Conservation (phyloP, 1,284 basidiomycete genomes). For the Athelia psychrophila region DNA sequence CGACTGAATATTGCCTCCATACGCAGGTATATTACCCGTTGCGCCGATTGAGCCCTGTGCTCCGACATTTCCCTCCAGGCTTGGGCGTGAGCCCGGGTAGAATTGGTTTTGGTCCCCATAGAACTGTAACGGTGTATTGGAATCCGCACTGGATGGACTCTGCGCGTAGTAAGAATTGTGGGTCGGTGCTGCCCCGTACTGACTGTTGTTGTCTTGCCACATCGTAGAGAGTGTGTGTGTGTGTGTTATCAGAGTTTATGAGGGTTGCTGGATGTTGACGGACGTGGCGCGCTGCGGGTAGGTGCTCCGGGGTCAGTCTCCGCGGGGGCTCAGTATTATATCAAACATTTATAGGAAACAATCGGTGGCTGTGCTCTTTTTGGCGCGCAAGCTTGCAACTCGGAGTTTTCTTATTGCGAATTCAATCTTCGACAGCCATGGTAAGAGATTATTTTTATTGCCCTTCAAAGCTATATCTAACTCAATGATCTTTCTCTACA, state of each 20-base stretch:
- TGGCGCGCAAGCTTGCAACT: background rate
- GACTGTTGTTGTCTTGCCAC: conserved; percentile 64
- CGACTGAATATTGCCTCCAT: conserved; percentile 70
- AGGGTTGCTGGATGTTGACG: background rate
- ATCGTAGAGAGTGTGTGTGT: too few species aligned
- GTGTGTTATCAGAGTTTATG: too few species aligned
- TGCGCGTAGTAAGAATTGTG: conserved; percentile 57
- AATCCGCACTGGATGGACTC: conserved; percentile 32
- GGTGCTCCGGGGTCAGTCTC: too few species aligned
- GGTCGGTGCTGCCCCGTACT: conserved; percentile 56
- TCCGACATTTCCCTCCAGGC: conserved; percentile 67
- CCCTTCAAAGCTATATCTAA: conserved; percentile 9
- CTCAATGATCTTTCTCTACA: conserved; percentile 29
- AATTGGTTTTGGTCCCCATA: conserved; percentile 62
- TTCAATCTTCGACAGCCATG: conserved; percentile 40
- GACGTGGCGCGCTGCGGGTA: background rate
- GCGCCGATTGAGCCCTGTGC: conserved; percentile 53
- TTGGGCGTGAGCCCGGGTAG: conserved; percentile 68
- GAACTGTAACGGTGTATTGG: conserved; percentile 70
- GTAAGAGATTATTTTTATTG: conserved; percentile 32
- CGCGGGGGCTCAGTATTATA: too few species aligned
- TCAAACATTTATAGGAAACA: too few species aligned
- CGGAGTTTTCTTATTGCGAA: conserved; percentile 20
- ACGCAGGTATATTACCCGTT: conserved; percentile 41
- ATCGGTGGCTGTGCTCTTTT: too few species aligned